Percentiles rank a stretch among this genome's conserved stretches.
Evolutionary conservation across 257 asterid genomes (phyloP).

Genomic region (Nicotiana paniculata): DNA sequence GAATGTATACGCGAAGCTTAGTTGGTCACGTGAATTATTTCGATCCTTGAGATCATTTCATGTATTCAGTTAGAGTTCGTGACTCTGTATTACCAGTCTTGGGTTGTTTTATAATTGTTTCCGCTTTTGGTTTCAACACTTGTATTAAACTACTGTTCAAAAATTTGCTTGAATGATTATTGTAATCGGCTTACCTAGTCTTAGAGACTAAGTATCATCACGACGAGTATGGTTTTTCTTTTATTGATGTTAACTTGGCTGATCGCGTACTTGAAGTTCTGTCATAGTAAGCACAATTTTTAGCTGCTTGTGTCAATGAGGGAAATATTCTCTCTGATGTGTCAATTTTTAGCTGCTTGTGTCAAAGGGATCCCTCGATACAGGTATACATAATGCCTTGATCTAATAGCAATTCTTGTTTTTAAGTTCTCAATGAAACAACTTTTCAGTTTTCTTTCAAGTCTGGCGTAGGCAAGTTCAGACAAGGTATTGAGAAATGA

Average conservation of each 20-base stretch:
- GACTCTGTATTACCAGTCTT: too few relatives aligned
- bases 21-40: slow-evolving; percentile 77
- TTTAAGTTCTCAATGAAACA: not conserved
- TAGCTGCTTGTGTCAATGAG: not conserved
- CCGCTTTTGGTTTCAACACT: too few relatives aligned
- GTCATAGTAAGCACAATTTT: not conserved
- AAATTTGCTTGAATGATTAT: not conserved
- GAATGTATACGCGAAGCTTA: slow-evolving; percentile 84
- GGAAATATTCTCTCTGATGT: not conserved
- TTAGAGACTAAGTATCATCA: too few relatives aligned
- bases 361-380: slow-evolving; percentile 63
- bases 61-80: too few relatives aligned
- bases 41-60: too few relatives aligned
- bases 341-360: not conserved
- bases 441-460: not conserved
- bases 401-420: slow-evolving; percentile 5
- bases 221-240: too few relatives aligned
- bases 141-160: too few relatives aligned
- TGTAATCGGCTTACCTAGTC: too few relatives aligned
- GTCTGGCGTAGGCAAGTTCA: not conserved
- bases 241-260: too few relatives aligned
- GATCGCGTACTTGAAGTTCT: too few relatives aligned
- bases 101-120: too few relatives aligned
- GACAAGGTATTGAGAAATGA: too few relatives aligned
- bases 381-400: slow-evolving; percentile 35